Base-by-base conservation (phyloP, 2,329 filamentous ascomycete genomes). In the Cryphonectria radicalis region DNA sequence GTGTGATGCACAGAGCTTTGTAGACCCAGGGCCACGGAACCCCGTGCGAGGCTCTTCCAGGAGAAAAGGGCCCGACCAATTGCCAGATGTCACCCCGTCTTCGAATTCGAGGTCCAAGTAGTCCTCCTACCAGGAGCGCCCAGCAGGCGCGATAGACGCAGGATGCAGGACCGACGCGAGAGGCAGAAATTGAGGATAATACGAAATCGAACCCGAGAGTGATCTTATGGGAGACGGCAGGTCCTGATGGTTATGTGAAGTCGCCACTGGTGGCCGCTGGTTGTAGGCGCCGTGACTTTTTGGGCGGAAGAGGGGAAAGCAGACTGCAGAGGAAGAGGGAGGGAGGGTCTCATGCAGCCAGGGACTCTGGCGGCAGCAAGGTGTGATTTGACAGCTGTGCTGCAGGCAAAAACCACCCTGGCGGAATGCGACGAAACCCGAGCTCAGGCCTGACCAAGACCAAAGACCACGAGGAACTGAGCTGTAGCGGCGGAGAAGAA, bases 171-270 rank as follows among this genome's bases (percentile, higher is more conserved):
- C 64, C 46, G 68, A 67, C 35, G 59, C 37, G 70, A 46, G 68
- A 63, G 46, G 42, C 11, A 25, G 63, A 67, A 14, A 64, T 59
- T 43, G 22, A 64, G 55, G 32, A 62, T 32, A 43, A 43, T 37
- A 42, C 62, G 28, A 62, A 64, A 32, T 57, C 67, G 70, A 72
- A 64, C 64, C 59, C 60, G 63, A 50, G 53, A 63, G 40, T 67
- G 59, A 40, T 53, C 55, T 46, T 35, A 60, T 40, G 57, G 25
- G 62, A 64, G 63, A 50, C 22, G 28, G 37, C 57, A 40, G 32
- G 2, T 64, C 19, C 66, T 37, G 57, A 14, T 50, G 67, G 46
- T 59, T 65, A 37, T 37, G 60, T 65, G 57, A 64, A 19, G 60
- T 43, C 32, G 57, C 25, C 46, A 63, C 68, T n/a, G 59, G 53